Conservation (phyloP, 208 protist genomes). For the Wallacemonas sp. region DNA sequence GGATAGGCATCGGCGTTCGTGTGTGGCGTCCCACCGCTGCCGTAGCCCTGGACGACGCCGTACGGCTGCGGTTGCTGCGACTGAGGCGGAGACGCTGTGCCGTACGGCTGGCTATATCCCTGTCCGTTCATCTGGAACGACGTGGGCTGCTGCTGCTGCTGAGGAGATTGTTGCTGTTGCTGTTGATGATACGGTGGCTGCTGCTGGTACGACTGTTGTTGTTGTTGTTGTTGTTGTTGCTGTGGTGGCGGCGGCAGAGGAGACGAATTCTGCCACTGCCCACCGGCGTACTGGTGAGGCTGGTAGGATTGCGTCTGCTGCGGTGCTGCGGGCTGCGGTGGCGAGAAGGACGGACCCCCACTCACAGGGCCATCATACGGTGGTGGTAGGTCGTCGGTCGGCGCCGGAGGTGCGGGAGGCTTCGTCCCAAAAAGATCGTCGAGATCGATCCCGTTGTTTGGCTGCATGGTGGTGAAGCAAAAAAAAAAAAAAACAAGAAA, state of each 20-base stretch:
- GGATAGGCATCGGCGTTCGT: background rate
- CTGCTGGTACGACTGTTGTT: slow-evolving; percentile 11
- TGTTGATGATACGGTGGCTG: background rate
- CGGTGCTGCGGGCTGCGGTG: slow-evolving; percentile 14
- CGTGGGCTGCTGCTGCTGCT: slow-evolving; percentile 11
- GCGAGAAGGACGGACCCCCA: background rate
- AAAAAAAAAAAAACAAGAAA: background rate
- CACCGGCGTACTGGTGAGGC: too few relatives aligned
- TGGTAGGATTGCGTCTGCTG: slow-evolving; percentile 11
- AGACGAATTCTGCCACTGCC: background rate
- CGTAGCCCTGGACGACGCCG: background rate
- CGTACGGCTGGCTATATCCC: background rate
- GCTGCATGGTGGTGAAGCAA: background rate
- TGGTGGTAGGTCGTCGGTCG: slow-evolving; percentile 16
- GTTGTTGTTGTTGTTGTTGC: slow-evolving; percentile 16
- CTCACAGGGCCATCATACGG: slow-evolving; percentile 19
- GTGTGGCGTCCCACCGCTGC: background rate
- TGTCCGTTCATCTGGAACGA: background rate
- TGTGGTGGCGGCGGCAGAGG: background rate
- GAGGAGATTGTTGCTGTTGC: slow-evolving; percentile 18
- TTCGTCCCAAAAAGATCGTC: slow-evolving; percentile 75
- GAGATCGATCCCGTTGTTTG: slow-evolving; percentile 42
- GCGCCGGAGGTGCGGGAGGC: slow-evolving; percentile 21
- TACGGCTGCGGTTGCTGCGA: background rate
- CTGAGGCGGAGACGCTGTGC: background rate